These are phyloP conservation scores for Paramecium sonneborni DNA, from an alignment of 73 alveolate species.

Conservation along the genomic window DNA sequence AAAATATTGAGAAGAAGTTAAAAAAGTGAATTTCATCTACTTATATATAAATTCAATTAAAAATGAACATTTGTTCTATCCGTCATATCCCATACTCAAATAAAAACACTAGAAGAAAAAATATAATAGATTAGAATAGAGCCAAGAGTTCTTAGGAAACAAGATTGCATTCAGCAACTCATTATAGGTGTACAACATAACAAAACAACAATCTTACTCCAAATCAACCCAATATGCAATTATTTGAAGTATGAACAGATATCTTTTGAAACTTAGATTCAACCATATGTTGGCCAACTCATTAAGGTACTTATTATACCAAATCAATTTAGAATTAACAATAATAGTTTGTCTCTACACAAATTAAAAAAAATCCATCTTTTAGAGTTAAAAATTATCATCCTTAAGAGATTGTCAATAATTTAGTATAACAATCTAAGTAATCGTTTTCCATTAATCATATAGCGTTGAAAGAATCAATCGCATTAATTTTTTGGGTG, in stretches of 20 bases:
- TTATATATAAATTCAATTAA: background rate
- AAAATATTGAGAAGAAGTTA: constrained; percentile 16
- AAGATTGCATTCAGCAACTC: background rate
- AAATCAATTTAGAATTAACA: background rate
- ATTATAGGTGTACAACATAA: background rate
- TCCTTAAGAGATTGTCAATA: background rate
- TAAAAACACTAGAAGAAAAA: background rate
- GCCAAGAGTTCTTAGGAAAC: constrained; percentile 4
- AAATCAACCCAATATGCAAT: background rate
- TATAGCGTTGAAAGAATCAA: background rate
- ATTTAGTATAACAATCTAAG: background rate
- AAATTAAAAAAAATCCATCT: background rate
- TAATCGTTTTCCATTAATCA: no score
- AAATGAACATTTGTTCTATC: constrained; percentile 7
- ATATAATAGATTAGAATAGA: background rate
- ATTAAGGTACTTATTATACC: background rate
- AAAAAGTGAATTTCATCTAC: constrained; percentile 9
- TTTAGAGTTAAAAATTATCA: constrained; percentile 1
- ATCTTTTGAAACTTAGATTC: background rate
- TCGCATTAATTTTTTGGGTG: background rate
- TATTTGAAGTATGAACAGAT: background rate
- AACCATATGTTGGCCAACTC: background rate
- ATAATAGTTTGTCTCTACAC: background rate
- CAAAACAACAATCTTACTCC: background rate
- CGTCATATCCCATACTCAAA: background rate